Conservation (phyloP, 371 early-diverging fungal genomes). For the Phascolomyces articulosus region DNA sequence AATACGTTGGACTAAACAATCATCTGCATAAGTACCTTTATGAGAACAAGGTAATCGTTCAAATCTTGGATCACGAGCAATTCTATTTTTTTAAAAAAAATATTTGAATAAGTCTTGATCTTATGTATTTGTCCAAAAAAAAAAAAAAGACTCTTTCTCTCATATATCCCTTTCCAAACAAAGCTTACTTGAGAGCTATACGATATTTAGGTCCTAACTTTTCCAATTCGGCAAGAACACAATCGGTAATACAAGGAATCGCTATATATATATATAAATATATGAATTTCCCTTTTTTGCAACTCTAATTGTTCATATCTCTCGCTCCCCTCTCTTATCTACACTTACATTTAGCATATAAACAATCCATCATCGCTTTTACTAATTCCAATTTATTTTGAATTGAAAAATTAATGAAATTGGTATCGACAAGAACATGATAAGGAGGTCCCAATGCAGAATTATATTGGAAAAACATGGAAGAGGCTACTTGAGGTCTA, state of each 20-base stretch:
- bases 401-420: conserved; percentile 99
- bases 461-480: conserved; percentile 98
- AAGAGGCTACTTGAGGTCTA: conserved; percentile 91
- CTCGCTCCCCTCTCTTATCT: too few species aligned
- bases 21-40: conserved; percentile 99
- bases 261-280: conserved; percentile 17
- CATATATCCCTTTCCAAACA: background rate
- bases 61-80: conserved; percentile 96
- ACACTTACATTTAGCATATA: conserved; percentile 89
- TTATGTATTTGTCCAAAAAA: background rate
- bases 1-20: conserved; percentile 97
- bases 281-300: too few species aligned
- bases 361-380: conserved; percentile 98
- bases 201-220: conserved; percentile 98
- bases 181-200: conserved; percentile 86
- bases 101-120: too few species aligned
- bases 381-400: conserved; percentile 98
- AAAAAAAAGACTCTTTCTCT: background rate
- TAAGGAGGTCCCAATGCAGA: conserved; percentile 98
- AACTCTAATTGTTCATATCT: too few species aligned
- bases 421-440: conserved; percentile 98
- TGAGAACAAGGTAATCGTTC: conserved; percentile 98
- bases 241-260: conserved; percentile 98
- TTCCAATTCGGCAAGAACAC: conserved; percentile 99
- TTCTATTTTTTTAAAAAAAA: conserved; percentile 39